Percentiles rank a stretch among this genome's conserved stretches.
Conservation (phyloP, 257 asterid species). For the Solanum pimpinellifolium region DNA sequence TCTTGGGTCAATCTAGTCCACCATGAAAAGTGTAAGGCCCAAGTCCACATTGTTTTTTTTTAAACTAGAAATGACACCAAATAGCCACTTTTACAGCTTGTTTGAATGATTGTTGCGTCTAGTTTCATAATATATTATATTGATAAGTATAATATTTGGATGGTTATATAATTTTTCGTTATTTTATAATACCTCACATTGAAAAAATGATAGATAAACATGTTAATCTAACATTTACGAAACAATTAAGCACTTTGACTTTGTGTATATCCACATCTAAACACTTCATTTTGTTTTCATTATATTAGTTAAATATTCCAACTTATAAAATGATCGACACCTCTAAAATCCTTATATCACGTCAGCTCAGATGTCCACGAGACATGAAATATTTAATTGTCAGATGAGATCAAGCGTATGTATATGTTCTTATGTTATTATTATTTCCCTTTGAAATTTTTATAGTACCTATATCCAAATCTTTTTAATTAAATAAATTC, state of each 20-base stretch:
- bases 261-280: neutral
- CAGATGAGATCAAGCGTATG: too few species aligned
- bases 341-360: neutral
- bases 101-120: fast-evolving
- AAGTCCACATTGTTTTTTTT: neutral
- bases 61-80: neutral
- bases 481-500: neutral
- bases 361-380: neutral
- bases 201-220: too few species aligned
- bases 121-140: neutral
- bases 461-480: neutral
- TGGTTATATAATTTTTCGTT: neutral
- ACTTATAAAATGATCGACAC: neutral
- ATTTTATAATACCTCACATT: neutral
- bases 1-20: neutral
- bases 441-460: neutral
- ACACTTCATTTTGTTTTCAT: fast-evolving
- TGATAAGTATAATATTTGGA: too few species aligned
- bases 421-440: neutral
- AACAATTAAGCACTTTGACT: neutral
- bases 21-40: neutral
- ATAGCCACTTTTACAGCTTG: neutral
- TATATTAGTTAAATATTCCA: neutral
- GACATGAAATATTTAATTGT: too few species aligned
- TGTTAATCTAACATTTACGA: fast-evolving